Evolutionary conservation across 768 basidiomycete genomes (phyloP).

Genomic region (Mycena venus): DNA sequence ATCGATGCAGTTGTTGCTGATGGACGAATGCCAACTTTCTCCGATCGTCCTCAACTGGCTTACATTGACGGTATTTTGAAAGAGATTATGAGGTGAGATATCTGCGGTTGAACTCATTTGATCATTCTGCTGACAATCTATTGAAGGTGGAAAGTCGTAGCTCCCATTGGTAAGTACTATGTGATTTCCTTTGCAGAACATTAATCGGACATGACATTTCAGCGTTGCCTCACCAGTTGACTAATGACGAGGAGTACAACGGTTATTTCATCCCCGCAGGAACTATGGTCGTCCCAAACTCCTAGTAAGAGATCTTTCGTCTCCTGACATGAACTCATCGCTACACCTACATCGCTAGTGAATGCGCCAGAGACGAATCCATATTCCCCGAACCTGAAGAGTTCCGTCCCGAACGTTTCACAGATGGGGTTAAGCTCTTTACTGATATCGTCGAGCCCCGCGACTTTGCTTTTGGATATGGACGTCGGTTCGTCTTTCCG

Average conservation of each 20-base stretch:
- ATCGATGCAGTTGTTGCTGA: conserved; percentile 11
- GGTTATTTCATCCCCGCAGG: conserved; percentile 8
- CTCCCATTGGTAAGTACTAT: conserved; percentile 4
- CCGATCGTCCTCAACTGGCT: conserved; percentile 3
- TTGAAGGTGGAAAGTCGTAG: conserved; percentile 5
- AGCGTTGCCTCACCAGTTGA: conserved; percentile 8
- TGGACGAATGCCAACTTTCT: conserved; percentile 10
- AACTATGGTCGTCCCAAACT: conserved; percentile 11
- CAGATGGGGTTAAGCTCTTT: conserved; percentile 9
- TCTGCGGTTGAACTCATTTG: conserved; percentile 1
- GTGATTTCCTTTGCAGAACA: neutral
- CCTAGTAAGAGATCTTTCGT: conserved; percentile 1
- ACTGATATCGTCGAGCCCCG: conserved; percentile 7
- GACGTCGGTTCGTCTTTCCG: conserved; percentile 9
- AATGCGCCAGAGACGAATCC: conserved; percentile 11
- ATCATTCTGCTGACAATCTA: conserved; percentile 2
- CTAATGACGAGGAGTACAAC: conserved; percentile 7
- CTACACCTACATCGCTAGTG: conserved; percentile 3
- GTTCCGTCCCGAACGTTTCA: conserved; percentile 12
- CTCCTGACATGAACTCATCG: conserved; percentile 5
- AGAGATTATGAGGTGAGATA: conserved; percentile 6
- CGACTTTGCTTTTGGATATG: conserved; percentile 12
- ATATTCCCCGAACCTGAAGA: conserved; percentile 8
- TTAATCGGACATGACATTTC: conserved; percentile 3
- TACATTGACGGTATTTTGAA: conserved; percentile 7